Conservation (phyloP, 1,284 basidiomycete species). For the Pisolithus thermaeus region DNA sequence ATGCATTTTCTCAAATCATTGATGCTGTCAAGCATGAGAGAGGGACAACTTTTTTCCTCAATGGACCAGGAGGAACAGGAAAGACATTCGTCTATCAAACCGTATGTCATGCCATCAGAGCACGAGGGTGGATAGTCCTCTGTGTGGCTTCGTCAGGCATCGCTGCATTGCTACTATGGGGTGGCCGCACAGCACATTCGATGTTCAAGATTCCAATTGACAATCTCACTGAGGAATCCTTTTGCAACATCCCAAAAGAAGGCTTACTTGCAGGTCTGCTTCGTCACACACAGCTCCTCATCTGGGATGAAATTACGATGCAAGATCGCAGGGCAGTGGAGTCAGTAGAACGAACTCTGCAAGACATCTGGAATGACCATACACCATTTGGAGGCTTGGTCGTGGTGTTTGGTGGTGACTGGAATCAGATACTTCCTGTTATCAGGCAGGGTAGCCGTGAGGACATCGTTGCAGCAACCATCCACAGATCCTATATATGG, state of each 20-base stretch:
- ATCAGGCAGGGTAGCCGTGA: conserved; percentile 23
- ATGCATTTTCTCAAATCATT: conserved; percentile 29
- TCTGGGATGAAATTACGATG: conserved; percentile 37
- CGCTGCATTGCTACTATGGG: not conserved
- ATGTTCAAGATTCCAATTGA: conserved; percentile 2
- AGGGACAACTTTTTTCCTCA: conserved; percentile 35
- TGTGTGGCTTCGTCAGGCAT: conserved; percentile 24
- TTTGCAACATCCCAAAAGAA: conserved; percentile 27
- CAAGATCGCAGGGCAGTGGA: conserved; percentile 29
- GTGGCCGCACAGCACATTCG: conserved; percentile 3
- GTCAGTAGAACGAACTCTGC: conserved; percentile 27
- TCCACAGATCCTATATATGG: conserved; percentile 34
- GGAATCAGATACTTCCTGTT: conserved; percentile 28
- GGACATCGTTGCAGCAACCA: conserved; percentile 28
- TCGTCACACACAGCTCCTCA: conserved; percentile 21
- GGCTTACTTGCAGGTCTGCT: conserved; percentile 24
- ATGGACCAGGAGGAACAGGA: conserved; percentile 40
- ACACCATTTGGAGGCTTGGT: conserved; percentile 35
- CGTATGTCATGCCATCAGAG: conserved; percentile 27
- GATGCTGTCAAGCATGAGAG: conserved; percentile 20
- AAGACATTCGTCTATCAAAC: conserved; percentile 44
- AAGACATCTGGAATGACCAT: conserved; percentile 22
- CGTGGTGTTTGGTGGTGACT: conserved; percentile 36
- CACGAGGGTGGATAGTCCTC: conserved; percentile 28
- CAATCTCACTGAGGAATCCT: conserved; percentile 24